phyloP scores from a whole-genome alignment of 129 eudicot genomes.

The Apium graveolens region DNA sequence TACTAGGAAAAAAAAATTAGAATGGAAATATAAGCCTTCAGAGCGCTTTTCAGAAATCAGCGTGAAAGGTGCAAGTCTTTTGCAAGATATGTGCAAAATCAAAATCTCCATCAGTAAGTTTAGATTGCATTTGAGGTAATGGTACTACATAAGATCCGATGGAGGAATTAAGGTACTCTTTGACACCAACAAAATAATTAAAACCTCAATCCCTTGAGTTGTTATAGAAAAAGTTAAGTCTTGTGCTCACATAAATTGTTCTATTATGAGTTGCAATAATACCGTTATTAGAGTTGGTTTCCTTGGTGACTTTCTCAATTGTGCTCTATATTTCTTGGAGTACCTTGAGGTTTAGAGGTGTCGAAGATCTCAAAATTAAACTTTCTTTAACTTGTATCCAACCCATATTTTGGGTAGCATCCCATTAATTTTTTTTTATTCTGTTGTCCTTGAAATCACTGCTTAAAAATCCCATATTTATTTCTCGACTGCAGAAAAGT shows the following conservation, averaged over 20 bases:
- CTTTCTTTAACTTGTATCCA: neutral
- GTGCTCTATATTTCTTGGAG: neutral
- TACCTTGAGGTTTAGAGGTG: neutral
- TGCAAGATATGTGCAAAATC: neutral
- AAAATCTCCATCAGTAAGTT: neutral
- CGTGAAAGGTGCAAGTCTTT: neutral
- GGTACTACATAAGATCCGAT: neutral
- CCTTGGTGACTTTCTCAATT: neutral
- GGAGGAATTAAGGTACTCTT: neutral
- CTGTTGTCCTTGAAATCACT: neutral
- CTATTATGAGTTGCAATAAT: neutral
- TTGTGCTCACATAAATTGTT: neutral
- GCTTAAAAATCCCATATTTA: neutral
- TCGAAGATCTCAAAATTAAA: neutral
- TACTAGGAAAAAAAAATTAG: neutral
- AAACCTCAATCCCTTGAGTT: neutral
- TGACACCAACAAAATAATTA: neutral
- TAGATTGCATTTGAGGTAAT: neutral
- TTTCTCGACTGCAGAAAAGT: conserved; percentile 60
- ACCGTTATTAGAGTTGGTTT: neutral
- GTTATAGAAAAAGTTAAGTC: neutral
- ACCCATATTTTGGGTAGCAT: neutral
- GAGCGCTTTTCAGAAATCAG: neutral
- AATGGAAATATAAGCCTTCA: neutral
- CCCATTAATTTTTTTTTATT: neutral